Evolutionary conservation across 2,329 filamentous ascomycete species (phyloP).

Genomic region (Penicillium nordicum): DNA sequence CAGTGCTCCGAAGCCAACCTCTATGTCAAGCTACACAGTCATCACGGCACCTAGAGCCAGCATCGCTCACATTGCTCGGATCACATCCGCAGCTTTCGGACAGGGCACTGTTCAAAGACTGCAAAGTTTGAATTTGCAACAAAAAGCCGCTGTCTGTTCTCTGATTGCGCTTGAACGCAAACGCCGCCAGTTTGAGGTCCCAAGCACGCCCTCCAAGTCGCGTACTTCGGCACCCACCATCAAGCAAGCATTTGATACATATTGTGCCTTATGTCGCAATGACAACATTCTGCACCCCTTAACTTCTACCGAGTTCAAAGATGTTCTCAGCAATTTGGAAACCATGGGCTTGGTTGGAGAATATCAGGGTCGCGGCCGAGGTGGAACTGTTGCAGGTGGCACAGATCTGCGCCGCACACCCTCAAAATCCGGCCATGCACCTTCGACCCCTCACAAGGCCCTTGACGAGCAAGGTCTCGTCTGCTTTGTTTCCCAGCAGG

Average conservation of each 20-base stretch:
- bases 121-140: conserved; percentile 85
- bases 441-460: conserved; percentile 50
- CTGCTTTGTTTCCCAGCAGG: conserved; percentile 75
- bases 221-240: conserved; percentile 66
- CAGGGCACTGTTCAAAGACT: conserved; percentile 84
- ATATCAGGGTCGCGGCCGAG: conserved; percentile 66
- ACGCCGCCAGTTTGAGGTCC: conserved; percentile 46
- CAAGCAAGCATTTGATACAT: conserved; percentile 79
- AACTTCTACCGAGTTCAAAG: conserved; percentile 87
- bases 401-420: conserved; percentile 61
- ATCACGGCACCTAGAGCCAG: conserved; percentile 83
- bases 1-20: conserved; percentile 39
- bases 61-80: conserved; percentile 85
- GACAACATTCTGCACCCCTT: conserved; percentile 89
- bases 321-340: conserved; percentile 86
- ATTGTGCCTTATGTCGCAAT: conserved; percentile 74
- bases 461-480: conserved; percentile 74
- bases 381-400: conserved; percentile 54
- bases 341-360: conserved; percentile 75
- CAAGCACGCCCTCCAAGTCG: conserved; percentile 59
- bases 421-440: conserved; percentile 61
- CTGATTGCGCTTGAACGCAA: conserved; percentile 82
- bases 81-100: conserved; percentile 84
- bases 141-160: conserved; percentile 90
- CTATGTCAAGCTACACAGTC: conserved; percentile 57